Base-by-base conservation (phyloP, 768 basidiomycete species). In the Leccinum subgranulosum region DNA sequence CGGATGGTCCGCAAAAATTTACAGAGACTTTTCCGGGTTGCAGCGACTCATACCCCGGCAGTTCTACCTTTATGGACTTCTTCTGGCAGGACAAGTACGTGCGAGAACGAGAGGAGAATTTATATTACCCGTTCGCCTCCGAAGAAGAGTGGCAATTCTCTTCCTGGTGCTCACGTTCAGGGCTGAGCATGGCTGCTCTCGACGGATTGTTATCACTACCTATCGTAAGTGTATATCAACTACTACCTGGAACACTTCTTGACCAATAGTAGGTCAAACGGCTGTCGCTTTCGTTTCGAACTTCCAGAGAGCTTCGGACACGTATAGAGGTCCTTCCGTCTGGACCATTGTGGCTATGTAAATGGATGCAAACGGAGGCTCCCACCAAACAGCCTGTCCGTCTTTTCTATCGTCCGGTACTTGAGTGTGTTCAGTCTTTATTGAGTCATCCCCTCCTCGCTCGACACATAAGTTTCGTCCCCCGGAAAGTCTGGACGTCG, bases 1-100 rank as follows among this genome's bases (percentile, higher is more conserved):
- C n/a, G n/a, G 19, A 43, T 7, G 19, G 1, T n/a, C 19, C 41
- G 4, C 41, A 43, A 43, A 19, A 9, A 14, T 39, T 47, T 14
- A 47, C 10, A 1, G 45, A 57, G 29, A 27, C n/a, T 3, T 52
- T 14, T 21, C n/a, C 4, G 9, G 25, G 25, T 17, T 33, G 36
- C 28, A 41, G 52, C 39, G 0, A 33, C 8, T 19, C 33, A 4
- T 54, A n/a, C 10, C 12, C 41, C 17, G 53, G 57, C 6, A 25
- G 57, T 1, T 1, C 14, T 12, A 43, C 19, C 0, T 60, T 60
- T 36, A 60, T 60, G 55, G 55, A 56, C 14, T 2, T 3, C 7
- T 59, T 59, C 25, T 36, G 33, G 33, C 14, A 58, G 1, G 33
- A 59, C n/a, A 43, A 43, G 41, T 43, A 43, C n/a, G n/a, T n/a